These are phyloP conservation scores for Colletotrichum melonis DNA, from an alignment of 2,329 filamentous ascomycete genomes.

Conservation along the genomic window DNA sequence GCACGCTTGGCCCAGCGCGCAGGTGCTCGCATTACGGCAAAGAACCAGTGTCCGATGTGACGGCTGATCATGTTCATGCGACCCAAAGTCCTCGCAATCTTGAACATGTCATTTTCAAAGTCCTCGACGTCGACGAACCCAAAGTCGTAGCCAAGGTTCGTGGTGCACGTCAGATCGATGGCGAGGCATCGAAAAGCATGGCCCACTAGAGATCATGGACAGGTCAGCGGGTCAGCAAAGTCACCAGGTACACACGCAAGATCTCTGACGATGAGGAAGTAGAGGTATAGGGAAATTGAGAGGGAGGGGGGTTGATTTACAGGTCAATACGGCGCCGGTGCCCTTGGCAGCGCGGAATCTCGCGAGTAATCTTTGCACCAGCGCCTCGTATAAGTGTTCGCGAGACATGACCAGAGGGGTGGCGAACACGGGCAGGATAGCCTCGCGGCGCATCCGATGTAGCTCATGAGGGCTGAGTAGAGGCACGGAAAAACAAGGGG, in stretches of 20 bases:
- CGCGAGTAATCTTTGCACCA: background rate
- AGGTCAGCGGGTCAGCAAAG: background rate
- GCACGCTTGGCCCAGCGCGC: background rate
- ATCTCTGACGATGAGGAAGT: too few relatives aligned
- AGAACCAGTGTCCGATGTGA: background rate
- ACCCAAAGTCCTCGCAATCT: background rate
- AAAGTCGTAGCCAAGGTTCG: background rate
- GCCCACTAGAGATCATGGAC: background rate
- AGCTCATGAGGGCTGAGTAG: background rate
- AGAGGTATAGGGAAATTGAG: background rate
- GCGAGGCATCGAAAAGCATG: background rate
- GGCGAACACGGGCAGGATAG: background rate
- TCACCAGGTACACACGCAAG: too few relatives aligned
- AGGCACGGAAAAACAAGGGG: background rate
- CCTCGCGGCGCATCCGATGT: background rate
- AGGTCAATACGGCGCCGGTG: background rate
- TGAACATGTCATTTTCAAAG: background rate
- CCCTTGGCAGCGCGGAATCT: background rate
- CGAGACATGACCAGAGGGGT: background rate
- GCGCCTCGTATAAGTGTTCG: background rate
- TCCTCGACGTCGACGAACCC: slow-evolving; percentile 1
- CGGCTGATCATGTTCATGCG: background rate
- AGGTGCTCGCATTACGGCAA: background rate
- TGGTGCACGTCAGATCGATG: background rate
- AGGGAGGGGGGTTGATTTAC: background rate